Percentiles rank a stretch among this genome's conserved stretches.
phyloP scores from a whole-genome alignment of 1,284 basidiomycete genomes.

The Xerocomus minutiporus region DNA sequence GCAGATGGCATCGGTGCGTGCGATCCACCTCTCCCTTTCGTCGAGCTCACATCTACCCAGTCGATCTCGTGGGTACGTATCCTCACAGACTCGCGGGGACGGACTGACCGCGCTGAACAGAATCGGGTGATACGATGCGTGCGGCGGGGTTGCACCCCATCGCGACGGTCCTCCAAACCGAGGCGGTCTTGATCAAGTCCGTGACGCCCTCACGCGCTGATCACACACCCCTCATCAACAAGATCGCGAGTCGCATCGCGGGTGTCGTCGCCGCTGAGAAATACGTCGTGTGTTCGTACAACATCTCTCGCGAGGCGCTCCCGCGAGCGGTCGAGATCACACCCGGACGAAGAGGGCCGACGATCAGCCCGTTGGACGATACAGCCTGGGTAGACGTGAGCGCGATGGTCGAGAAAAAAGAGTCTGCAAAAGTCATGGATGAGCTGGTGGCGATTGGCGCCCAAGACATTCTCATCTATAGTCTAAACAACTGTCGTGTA shows the following conservation, averaged over 20 bases:
- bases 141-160: conserved; percentile 95
- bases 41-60: conserved; percentile 36
- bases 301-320: conserved; percentile 68
- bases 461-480: conserved; percentile 86
- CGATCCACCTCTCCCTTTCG: conserved; percentile 1
- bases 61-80: conserved; percentile 83
- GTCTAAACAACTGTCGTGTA: conserved; percentile 91
- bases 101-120: conserved; percentile 38
- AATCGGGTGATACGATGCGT: conserved; percentile 99
- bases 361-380: conserved; percentile 83
- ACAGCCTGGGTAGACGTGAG: conserved; percentile 89
- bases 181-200: conserved; percentile 93
- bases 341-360: conserved; percentile 87
- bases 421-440: conserved; percentile 90
- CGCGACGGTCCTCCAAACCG: conserved; percentile 80
- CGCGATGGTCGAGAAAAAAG: conserved; percentile 87
- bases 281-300: conserved; percentile 93
- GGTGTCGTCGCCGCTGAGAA: conserved; percentile 89
- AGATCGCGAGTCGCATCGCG: conserved; percentile 85
- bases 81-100: neutral
- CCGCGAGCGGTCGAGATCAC: conserved; percentile 69
- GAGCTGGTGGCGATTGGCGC: conserved; percentile 79
- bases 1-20: conserved; percentile 92
- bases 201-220: conserved; percentile 63
- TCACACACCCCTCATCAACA: conserved; percentile 67